Conservation (phyloP, 331 rosid species). For the Stylosanthes scabra region DNA sequence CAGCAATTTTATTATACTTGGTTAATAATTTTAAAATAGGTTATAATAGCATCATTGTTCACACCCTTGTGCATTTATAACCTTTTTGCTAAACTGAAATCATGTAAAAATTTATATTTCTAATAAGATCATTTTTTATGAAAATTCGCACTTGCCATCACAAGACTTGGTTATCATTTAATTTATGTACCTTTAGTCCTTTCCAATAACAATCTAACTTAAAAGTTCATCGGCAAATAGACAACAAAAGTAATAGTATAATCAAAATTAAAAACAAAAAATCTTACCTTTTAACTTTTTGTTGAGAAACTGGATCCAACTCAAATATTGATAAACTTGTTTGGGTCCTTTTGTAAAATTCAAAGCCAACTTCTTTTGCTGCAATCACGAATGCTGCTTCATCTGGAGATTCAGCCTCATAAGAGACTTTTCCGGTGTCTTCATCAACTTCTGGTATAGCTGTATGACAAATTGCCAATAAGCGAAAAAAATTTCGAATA, state of each 20-base stretch:
- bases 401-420: constrained; percentile 98
- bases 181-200: constrained; percentile 21
- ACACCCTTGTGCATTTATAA: constrained; percentile 11
- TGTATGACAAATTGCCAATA: constrained; percentile 91
- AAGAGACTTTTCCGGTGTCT: constrained; percentile 61
- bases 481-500: constrained; percentile 70
- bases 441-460: constrained; percentile 95
- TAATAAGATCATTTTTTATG: background rate
- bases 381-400: constrained; percentile 99
- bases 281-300: constrained; percentile 73
- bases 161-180: background rate
- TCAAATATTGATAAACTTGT: constrained; percentile 79
- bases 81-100: constrained; percentile 9
- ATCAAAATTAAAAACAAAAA: background rate
- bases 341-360: constrained; percentile 89
- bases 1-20: constrained; percentile 23
- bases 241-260: constrained; percentile 14
- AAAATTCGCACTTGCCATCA: constrained; percentile 1
- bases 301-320: constrained; percentile 73
- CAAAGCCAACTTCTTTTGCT: constrained; percentile 94
- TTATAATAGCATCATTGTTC: constrained; percentile 5
- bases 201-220: constrained; percentile 12
- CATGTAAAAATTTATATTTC: background rate
- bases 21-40: background rate
- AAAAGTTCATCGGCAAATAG: constrained; percentile 25